Base-by-base conservation (phyloP, 2,329 filamentous ascomycete genomes). In the Karstenula rhodostoma region DNA sequence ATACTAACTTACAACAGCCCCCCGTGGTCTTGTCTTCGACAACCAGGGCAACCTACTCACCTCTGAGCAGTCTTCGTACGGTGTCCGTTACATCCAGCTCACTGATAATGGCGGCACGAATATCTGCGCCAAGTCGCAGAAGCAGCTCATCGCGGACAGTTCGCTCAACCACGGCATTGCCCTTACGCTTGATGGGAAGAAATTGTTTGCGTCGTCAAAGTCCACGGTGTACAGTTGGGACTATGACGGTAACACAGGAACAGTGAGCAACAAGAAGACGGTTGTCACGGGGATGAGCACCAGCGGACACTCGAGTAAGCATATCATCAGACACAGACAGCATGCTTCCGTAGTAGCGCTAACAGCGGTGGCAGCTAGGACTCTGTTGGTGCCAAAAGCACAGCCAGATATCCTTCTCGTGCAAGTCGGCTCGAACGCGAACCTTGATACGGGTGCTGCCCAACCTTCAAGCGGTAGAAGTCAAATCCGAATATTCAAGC, bases 381-480 rank as follows among this genome's bases (percentile, higher is more conserved):
- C 68, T 10, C 15, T 71, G 13, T 44, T 65, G n/a, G 44, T 59
- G 13, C 64, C 67, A 3, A 67, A 65, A 56, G 62, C 63, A 23
- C 57, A 56, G 37, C 77, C 84, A 17, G 70, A 74, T 8, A 74
- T 79, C 2, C 79, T 92, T 4, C 72, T 92, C 46, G 83, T 91
- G 22, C 88, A 85, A n/a, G 84, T 87, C 57, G 89, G 89, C 48
- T 89, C 85, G 67, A 78, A 81, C 32, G 78, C 77, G 29, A 90
- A 91, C 70, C 79, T 89, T 43, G 89, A 92, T 71, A 46, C 69
- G 59, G 33, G 76, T 3, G 83, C 89, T 1, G 75, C 74, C 8
- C 72, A 84, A 55, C 69, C 84, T 33, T 72, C 69, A 4, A 83
- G 82, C 0, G 89, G 89, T 4, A 82, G 85, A 63, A 85, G 85